These are phyloP conservation scores for Cynara cardunculus DNA, from an alignment of 129 eudicot genomes.

Conservation along the genomic window DNA sequence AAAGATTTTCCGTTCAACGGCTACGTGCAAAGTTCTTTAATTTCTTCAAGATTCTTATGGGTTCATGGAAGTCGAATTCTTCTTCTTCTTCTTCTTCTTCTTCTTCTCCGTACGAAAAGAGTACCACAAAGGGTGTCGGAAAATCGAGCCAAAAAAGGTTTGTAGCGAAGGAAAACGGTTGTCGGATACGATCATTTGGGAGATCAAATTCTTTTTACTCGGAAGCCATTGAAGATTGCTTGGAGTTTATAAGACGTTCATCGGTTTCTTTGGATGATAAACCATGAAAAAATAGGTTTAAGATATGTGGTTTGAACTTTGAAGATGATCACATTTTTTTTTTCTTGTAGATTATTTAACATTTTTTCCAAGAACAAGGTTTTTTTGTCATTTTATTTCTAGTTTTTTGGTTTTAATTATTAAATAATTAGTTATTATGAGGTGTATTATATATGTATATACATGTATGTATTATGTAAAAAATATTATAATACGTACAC, in stretches of 20 bases:
- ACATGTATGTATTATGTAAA: not conserved
- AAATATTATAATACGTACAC: not conserved
- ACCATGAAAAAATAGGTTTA: constrained; percentile 15
- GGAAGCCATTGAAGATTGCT: constrained; percentile 94
- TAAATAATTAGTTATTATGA: not conserved
- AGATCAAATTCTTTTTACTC: constrained; percentile 85
- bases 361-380: not conserved
- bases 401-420: not conserved
- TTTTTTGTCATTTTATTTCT: not conserved
- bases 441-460: not conserved
- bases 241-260: constrained; percentile 83
- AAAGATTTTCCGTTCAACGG: constrained; percentile 59
- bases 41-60: constrained; percentile 40
- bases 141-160: constrained; percentile 24
- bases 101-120: constrained; percentile 31
- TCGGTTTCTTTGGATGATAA: constrained; percentile 62
- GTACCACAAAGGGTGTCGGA: not conserved
- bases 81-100: constrained; percentile 18
- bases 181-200: constrained; percentile 44
- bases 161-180: constrained; percentile 15
- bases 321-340: not conserved
- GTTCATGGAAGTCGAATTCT: constrained; percentile 36
- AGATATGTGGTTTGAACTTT: constrained; percentile 5
- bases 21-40: constrained; percentile 53
- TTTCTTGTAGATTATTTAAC: constrained; percentile 11